Percentiles rank a stretch among this genome's conserved stretches.
Evolutionary conservation across 176 grass and related monocot genomes (phyloP).

Genomic region (Poa annua): DNA sequence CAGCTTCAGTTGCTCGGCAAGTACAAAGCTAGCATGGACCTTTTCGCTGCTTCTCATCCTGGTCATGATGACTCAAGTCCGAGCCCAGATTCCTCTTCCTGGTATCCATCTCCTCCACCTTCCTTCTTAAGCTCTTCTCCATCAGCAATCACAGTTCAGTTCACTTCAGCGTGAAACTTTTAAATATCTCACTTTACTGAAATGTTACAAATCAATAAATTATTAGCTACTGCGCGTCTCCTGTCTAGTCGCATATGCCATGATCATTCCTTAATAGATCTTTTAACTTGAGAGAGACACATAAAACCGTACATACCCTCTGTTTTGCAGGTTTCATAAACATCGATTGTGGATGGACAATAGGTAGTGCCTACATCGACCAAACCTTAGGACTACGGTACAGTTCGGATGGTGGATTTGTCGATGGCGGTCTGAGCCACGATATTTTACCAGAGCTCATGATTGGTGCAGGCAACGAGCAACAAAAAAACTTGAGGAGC

Average conservation of each 20-base stretch:
- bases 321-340: conserved; percentile 19
- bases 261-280: background rate
- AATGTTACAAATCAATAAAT: no score
- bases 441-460: background rate
- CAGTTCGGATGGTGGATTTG: background rate
- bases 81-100: background rate
- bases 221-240: no score
- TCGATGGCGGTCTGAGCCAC: background rate
- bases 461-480: fast-evolving
- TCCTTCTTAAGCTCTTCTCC: background rate
- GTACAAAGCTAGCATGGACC: background rate
- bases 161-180: background rate
- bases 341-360: conserved; percentile 23
- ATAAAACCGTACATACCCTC: background rate
- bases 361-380: background rate
- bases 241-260: background rate
- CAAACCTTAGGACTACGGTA: fast-evolving
- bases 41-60: background rate
- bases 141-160: background rate
- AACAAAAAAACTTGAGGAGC: conserved; percentile 5
- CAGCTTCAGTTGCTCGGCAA: background rate
- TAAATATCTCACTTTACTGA: no score
- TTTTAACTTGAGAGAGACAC: background rate
- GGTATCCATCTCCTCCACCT: background rate
- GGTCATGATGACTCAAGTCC: background rate